Evolutionary conservation across 2,329 filamentous ascomycete species (phyloP).

Genomic region (Arthrobotrys megalospora): DNA sequence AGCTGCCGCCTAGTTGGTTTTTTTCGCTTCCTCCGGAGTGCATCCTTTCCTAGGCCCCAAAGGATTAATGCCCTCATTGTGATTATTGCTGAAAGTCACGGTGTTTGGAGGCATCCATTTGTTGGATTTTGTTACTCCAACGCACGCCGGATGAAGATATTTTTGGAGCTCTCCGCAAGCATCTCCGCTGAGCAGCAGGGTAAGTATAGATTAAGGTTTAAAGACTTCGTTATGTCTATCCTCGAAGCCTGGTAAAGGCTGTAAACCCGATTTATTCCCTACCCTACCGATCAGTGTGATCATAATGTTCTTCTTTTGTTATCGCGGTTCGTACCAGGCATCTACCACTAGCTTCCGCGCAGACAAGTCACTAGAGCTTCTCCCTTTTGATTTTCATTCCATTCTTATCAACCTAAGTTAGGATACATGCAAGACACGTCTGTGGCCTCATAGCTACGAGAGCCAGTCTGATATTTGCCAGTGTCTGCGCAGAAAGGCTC

Average conservation of each 20-base stretch:
- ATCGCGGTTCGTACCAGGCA: no score
- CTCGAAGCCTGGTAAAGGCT: no score
- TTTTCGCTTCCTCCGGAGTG: background rate
- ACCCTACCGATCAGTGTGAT: no score
- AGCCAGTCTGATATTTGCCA: conserved; percentile 6
- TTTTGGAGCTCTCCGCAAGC: background rate
- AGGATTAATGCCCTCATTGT: background rate
- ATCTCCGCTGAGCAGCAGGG: no score
- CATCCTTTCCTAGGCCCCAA: conserved; percentile 19
- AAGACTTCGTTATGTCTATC: no score
- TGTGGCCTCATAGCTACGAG: background rate
- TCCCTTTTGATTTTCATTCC: background rate
- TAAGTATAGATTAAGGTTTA: no score
- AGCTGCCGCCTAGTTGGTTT: background rate
- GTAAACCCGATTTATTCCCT: no score
- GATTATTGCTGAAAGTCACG: background rate
- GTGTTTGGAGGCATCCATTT: conserved; percentile 11
- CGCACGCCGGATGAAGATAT: background rate
- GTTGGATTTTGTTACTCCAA: conserved; percentile 20
- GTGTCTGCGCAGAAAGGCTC: background rate
- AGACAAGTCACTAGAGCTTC: background rate
- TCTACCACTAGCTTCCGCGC: no score
- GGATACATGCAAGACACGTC: background rate
- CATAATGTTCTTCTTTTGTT: no score
- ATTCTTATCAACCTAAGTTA: background rate